These are phyloP conservation scores for Neophaeococcomyces mojaviensis DNA, from an alignment of 2,329 filamentous ascomycete species.

Conservation along the genomic window DNA sequence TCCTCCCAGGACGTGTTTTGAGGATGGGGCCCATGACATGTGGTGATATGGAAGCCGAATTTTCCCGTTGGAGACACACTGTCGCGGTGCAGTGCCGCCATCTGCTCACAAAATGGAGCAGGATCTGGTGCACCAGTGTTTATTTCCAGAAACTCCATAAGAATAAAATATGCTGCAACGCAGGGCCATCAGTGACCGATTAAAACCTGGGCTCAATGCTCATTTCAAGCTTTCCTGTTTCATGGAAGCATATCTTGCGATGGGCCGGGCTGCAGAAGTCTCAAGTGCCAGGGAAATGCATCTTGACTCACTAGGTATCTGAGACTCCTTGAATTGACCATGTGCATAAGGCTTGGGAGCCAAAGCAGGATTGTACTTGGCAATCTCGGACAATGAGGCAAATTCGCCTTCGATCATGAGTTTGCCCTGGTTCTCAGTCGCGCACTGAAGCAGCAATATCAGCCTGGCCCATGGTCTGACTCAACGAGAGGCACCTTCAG, in stretches of 20 bases:
- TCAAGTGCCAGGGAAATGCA: no score
- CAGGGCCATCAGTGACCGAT: no score
- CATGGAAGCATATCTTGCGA: no score
- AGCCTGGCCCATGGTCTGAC: no score
- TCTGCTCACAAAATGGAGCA: slow-evolving; percentile 19
- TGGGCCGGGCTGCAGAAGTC: no score
- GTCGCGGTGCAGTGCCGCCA: slow-evolving; percentile 27
- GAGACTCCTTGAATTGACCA: slow-evolving; percentile 24
- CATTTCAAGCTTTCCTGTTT: no score
- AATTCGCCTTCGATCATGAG: slow-evolving; percentile 28
- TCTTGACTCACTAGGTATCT: no score
- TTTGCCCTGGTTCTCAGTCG: slow-evolving; percentile 3
- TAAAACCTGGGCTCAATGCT: no score
- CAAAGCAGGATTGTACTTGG: slow-evolving; percentile 24
- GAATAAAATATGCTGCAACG: slow-evolving; percentile 29
- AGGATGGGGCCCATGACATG: slow-evolving; percentile 26
- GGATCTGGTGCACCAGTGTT: slow-evolving; percentile 23
- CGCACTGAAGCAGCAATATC: no score
- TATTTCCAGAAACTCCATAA: slow-evolving; percentile 29
- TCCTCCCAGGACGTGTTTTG: slow-evolving; percentile 29
- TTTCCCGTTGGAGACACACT: slow-evolving; percentile 29
- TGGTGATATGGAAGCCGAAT: slow-evolving; percentile 33
- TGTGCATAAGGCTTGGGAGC: slow-evolving; percentile 26
- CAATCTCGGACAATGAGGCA: slow-evolving; percentile 26
- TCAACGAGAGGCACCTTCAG: slow-evolving; percentile 11